A percentile compares a stretch with the other conserved stretches of the same genome.
Conservation (phyloP, 129 eudicot genomes). For the Kitagawia praeruptora region DNA sequence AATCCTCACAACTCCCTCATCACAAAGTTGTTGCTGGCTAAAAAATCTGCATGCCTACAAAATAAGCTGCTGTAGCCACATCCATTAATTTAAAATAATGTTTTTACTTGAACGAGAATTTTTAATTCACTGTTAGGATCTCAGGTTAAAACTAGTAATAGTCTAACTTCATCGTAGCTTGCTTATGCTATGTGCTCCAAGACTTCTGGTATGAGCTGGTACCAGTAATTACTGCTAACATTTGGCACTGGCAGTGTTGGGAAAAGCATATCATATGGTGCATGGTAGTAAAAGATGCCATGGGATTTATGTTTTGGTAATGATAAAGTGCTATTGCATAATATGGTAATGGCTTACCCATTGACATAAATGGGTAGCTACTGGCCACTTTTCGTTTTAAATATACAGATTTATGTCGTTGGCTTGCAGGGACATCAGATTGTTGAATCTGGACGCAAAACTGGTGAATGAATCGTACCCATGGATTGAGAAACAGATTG, state of each 20-base stretch:
- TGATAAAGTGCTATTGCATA: not conserved
- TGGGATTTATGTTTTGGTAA: not conserved
- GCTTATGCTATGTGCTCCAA: not conserved
- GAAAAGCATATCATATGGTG: not conserved
- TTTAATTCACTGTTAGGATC: not conserved
- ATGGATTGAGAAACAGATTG: constrained; percentile 90
- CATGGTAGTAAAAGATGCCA: not conserved
- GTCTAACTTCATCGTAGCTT: not conserved
- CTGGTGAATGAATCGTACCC: constrained; percentile 85
- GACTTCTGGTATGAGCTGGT: not conserved
- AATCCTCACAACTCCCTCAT: not conserved
- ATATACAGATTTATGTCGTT: not conserved
- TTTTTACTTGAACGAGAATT: not conserved
- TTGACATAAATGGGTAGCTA: not conserved
- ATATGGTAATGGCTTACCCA: not conserved
- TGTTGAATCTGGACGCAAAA: constrained; percentile 71
- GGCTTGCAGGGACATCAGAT: constrained; percentile 43
- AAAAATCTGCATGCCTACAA: not conserved
- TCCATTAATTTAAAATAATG: not conserved
- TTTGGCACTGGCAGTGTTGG: not conserved
- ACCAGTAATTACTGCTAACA: not conserved
- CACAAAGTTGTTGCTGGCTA: not conserved
- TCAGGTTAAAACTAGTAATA: not conserved
- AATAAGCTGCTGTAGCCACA: not conserved
- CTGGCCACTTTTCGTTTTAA: not conserved